Evolutionary conservation across 2,329 filamentous ascomycete genomes (phyloP), one percentile per base, ranked within the genome.

Genomic region (Coniochaeta pulveracea): DNA sequence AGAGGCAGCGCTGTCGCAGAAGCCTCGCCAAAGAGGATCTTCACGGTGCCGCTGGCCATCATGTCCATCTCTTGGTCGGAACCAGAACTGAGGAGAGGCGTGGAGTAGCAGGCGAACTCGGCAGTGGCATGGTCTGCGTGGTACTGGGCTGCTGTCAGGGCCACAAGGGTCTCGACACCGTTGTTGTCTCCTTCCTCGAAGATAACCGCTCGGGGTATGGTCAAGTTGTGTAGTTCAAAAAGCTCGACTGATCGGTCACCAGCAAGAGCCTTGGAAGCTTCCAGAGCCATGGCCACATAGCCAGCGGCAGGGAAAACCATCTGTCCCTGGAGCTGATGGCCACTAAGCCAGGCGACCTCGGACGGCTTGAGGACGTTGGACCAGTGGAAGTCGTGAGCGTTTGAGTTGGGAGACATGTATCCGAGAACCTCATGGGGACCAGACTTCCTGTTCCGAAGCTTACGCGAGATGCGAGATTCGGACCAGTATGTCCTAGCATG

Each of bases 291-390:
- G n/a, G 53, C 45, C 1, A 52, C 41, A 14, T 47, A 46, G 19
- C 56, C 58, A 3, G 51, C 46, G 6, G 51, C 57, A 26, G 61
- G 54, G 34, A 57, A 58, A 38, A 64, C 52, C 34, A 51, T 52
- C 30, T 61, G 49, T 42, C 54, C 61, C 38, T 61, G 55, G 49
- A 64, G 55, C 19, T 44, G 33, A 45, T 64, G 63, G 34, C 60
- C 58, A 26, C 55, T 43, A 5, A 59, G 54, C 27, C 64, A 64
- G 19, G 62, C 48, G 9, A 47, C 17, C 26, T 47, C 39, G 5
- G 8, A 10, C n/a, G 27, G 26, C 19, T 36, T 34, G 5, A 49
- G 19, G 9, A 43, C 25, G 27, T 47, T 44, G 14, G 37, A 34
- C 45, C 43, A 49, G 8, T 28, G 34, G 8, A 39, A n/a, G 15